phyloP scores from a whole-genome alignment of 2,329 filamentous ascomycete species.

The Alternaria solani region DNA sequence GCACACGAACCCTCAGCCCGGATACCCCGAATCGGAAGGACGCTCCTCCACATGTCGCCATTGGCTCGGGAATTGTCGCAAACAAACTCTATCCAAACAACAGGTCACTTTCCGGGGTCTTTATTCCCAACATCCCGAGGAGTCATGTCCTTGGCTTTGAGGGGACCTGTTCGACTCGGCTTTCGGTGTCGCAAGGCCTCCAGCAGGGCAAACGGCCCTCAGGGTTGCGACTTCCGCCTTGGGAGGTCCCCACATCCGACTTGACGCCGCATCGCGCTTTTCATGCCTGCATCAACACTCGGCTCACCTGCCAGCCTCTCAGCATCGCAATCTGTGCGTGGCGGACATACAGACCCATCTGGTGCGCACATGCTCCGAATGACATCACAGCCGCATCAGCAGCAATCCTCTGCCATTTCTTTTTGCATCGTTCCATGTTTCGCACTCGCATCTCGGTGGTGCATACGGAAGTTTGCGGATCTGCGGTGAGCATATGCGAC shows the following conservation, averaged over 20 bases:
- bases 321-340: not conserved
- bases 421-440: constrained; percentile 6
- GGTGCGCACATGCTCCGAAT: not conserved
- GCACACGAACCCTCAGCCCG: constrained; percentile 4
- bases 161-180: constrained; percentile 1
- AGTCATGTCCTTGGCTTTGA: constrained; percentile 1
- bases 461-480: constrained; percentile 4
- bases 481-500: not conserved
- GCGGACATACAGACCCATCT: not conserved
- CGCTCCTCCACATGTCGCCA: not conserved
- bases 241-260: constrained; percentile 8
- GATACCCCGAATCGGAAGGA: not conserved
- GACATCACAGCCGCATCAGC: not conserved
- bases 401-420: not conserved
- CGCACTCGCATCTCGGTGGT: not conserved
- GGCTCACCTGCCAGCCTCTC: constrained; percentile 6
- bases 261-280: not conserved
- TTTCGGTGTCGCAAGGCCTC: not conserved
- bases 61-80: constrained; percentile 3
- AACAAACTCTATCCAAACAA: constrained; percentile 8
- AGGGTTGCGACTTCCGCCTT: constrained; percentile 9
- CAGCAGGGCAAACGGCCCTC: not conserved
- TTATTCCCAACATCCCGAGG: not conserved
- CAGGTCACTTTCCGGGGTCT: not conserved
- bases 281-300: not conserved